phyloP scores from a whole-genome alignment of 306 rosid species.

The Lupinus albus region DNA sequence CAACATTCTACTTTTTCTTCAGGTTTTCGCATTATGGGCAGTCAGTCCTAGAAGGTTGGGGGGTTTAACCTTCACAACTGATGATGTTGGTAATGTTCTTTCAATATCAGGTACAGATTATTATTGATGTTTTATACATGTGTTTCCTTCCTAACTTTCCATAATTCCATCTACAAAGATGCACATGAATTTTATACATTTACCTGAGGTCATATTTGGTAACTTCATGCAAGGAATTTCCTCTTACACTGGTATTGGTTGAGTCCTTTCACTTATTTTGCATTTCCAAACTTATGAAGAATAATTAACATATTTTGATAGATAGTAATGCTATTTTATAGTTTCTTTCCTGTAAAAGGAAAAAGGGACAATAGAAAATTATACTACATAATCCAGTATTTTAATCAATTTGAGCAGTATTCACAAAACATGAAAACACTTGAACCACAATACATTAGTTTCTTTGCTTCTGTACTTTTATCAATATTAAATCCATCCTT shows the following conservation, averaged over 20 bases:
- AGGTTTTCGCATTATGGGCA: constrained; percentile 91
- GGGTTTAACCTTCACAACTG: constrained; percentile 65
- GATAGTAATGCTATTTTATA: no score
- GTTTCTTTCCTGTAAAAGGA: not conserved
- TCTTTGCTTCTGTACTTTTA: not conserved
- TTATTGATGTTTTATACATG: not conserved
- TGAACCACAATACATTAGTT: not conserved
- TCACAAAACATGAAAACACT: not conserved
- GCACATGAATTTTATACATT: not conserved
- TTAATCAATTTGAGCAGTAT: not conserved
- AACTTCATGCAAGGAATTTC: not conserved
- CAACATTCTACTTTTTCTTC: constrained; percentile 8
- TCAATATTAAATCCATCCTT: not conserved
- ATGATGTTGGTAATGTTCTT: constrained; percentile 73
- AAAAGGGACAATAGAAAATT: not conserved
- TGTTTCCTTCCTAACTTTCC: not conserved
- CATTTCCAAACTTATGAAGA: not conserved
- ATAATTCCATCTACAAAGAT: not conserved
- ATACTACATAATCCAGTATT: not conserved
- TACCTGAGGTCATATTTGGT: constrained; percentile 18
- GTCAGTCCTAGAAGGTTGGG: constrained; percentile 66
- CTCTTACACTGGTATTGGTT: not conserved
- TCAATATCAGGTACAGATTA: constrained; percentile 59
- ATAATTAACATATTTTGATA: no score
- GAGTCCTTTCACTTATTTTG: not conserved